Conservation (phyloP, 495 filamentous ascomycete species). For the Aspergillus sclerotioniger region DNA sequence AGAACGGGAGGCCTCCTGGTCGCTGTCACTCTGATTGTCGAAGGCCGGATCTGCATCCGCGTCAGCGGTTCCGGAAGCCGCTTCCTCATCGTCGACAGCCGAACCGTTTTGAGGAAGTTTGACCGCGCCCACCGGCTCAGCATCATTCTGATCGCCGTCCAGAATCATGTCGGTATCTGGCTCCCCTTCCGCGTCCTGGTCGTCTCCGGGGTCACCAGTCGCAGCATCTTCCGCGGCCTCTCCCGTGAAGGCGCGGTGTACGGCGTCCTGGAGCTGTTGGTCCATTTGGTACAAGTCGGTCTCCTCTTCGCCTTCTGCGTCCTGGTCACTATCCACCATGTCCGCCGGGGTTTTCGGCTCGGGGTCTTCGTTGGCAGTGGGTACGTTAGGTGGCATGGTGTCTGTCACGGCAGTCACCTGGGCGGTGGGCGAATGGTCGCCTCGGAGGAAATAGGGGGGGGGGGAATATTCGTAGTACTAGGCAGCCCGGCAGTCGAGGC, state of each 20-base stretch:
- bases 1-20: slow-evolving; percentile 50
- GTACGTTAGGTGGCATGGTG: slow-evolving; percentile 50
- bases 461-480: slow-evolving; percentile 13
- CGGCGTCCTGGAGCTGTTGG: slow-evolving; percentile 48
- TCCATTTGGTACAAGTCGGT: slow-evolving; percentile 49
- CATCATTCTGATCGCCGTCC: slow-evolving; percentile 44
- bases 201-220: slow-evolving; percentile 30
- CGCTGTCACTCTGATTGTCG: slow-evolving; percentile 38
- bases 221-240: slow-evolving; percentile 45
- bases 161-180: slow-evolving; percentile 18
- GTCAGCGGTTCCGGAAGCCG: slow-evolving; percentile 34
- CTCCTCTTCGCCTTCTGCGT: slow-evolving; percentile 54
- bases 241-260: slow-evolving; percentile 52
- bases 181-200: slow-evolving; percentile 34
- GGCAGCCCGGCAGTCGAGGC: slow-evolving; percentile 20
- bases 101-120: slow-evolving; percentile 60
- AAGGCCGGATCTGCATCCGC: slow-evolving; percentile 46
- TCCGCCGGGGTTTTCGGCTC: slow-evolving; percentile 35
- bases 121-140: slow-evolving; percentile 72
- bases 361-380: slow-evolving; percentile 41
- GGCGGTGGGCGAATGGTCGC: slow-evolving; percentile 23
- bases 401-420: slow-evolving; percentile 47
- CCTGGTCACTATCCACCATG: slow-evolving; percentile 48
- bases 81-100: slow-evolving; percentile 43
- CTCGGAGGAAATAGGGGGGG: slow-evolving; percentile 3